phyloP scores from a whole-genome alignment of 495 filamentous ascomycete genomes.

The Arthonia radiata region DNA sequence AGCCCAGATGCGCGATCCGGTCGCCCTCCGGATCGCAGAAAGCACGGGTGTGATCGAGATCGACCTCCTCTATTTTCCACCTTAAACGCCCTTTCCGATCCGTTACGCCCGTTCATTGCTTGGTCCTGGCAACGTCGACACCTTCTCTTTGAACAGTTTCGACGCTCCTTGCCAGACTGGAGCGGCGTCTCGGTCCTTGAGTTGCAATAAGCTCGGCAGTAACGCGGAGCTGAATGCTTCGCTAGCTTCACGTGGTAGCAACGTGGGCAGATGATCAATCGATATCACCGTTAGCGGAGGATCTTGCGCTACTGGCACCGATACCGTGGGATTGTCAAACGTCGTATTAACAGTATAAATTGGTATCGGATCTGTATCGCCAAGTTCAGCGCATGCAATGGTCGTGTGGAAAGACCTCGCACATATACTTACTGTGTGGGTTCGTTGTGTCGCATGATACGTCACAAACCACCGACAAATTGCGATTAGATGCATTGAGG shows the following conservation, averaged over 20 bases:
- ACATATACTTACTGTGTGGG: constrained; percentile 26
- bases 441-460: constrained; percentile 53
- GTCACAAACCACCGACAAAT: constrained; percentile 70
- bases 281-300: constrained; percentile 53
- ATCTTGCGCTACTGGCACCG: constrained; percentile 30
- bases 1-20: too few species aligned
- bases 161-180: constrained; percentile 69
- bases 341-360: constrained; percentile 65
- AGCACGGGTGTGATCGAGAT: too few species aligned
- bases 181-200: constrained; percentile 45
- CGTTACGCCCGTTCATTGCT: too few species aligned
- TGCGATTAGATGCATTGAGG: constrained; percentile 40
- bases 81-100: too few species aligned
- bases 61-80: too few species aligned
- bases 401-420: too few species aligned
- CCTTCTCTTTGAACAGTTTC: constrained; percentile 67
- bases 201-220: constrained; percentile 49
- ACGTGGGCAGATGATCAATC: constrained; percentile 76
- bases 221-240: constrained; percentile 68
- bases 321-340: constrained; percentile 62
- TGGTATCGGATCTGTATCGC: constrained; percentile 39
- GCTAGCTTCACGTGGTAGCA: constrained; percentile 65
- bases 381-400: background rate
- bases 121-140: constrained; percentile 44
- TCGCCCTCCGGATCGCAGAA: too few species aligned